Conservation (phyloP, 208 protist genomes). For the Trypanosoma melophagium region DNA sequence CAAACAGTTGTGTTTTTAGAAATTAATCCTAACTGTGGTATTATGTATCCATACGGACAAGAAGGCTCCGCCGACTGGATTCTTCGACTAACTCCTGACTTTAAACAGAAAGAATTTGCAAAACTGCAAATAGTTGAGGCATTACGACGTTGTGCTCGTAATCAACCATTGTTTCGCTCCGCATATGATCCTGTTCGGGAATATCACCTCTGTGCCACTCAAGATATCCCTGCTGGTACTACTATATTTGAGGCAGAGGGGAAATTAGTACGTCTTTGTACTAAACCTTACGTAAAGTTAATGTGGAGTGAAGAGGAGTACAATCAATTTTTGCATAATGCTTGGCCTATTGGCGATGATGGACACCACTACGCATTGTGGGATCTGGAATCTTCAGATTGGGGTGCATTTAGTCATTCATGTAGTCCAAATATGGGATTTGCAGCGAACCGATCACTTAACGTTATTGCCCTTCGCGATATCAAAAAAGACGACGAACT, state of each 20-base stretch:
- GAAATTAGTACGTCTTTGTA: constrained; percentile 64
- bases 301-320: constrained; percentile 48
- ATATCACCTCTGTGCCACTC: constrained; percentile 66
- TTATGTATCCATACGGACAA: constrained; percentile 87
- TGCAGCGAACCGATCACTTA: constrained; percentile 53
- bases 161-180: constrained; percentile 51
- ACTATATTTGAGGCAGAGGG: constrained; percentile 74
- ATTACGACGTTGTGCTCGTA: constrained; percentile 32
- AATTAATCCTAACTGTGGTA: constrained; percentile 91
- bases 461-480: constrained; percentile 68
- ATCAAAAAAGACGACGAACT: constrained; percentile 81
- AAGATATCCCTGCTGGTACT: constrained; percentile 52
- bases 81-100: constrained; percentile 54
- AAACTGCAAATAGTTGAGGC: constrained; percentile 79
- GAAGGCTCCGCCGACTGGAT: constrained; percentile 90
- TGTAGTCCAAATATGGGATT: constrained; percentile 85
- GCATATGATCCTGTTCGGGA: constrained; percentile 52
- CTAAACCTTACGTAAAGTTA: constrained; percentile 63
- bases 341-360: constrained; percentile 69
- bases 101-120: constrained; percentile 82
- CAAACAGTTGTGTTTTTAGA: constrained; percentile 82
- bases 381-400: constrained; percentile 67
- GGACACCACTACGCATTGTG: constrained; percentile 86
- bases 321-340: constrained; percentile 64
- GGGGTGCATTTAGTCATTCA: constrained; percentile 78